Evolutionary conservation across 2,329 filamentous ascomycete species (phyloP).

Genomic region (Sporothrix pseudoabietina): DNA sequence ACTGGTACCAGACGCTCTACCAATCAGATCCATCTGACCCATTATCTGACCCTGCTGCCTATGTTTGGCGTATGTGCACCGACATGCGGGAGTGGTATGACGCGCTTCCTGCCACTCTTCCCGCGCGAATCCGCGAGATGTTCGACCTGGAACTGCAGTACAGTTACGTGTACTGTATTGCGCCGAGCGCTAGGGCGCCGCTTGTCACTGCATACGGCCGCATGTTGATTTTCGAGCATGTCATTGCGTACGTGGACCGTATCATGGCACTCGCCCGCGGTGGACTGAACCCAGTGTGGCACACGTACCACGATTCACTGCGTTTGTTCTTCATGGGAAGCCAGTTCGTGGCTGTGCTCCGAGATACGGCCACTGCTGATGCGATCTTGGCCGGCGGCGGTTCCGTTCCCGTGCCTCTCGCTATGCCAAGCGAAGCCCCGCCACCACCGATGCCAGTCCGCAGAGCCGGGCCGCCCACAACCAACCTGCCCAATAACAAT

Average conservation of each 20-base stretch:
- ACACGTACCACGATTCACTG: conserved; percentile 86
- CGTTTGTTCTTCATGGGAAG: conserved; percentile 75
- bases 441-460: conserved; percentile 57
- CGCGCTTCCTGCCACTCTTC: conserved; percentile 67
- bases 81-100: conserved; percentile 82
- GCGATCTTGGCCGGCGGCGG: conserved; percentile 54
- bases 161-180: conserved; percentile 86
- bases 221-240: conserved; percentile 81
- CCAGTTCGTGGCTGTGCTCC: conserved; percentile 64
- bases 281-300: conserved; percentile 62
- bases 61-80: conserved; percentile 74
- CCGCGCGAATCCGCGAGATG: conserved; percentile 68
- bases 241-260: conserved; percentile 76
- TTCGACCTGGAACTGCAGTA: conserved; percentile 89
- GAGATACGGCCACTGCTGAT: conserved; percentile 53
- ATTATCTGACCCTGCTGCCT: conserved; percentile 68
- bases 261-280: conserved; percentile 69
- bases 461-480: conserved; percentile 24
- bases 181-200: conserved; percentile 74
- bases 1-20: conserved; percentile 87
- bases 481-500: background rate
- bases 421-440: conserved; percentile 50
- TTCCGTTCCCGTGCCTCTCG: conserved; percentile 48
- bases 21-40: conserved; percentile 68
- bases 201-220: conserved; percentile 75